Conservation (phyloP, 2,329 filamentous ascomycete genomes). For the Emydomyces testavorans region DNA sequence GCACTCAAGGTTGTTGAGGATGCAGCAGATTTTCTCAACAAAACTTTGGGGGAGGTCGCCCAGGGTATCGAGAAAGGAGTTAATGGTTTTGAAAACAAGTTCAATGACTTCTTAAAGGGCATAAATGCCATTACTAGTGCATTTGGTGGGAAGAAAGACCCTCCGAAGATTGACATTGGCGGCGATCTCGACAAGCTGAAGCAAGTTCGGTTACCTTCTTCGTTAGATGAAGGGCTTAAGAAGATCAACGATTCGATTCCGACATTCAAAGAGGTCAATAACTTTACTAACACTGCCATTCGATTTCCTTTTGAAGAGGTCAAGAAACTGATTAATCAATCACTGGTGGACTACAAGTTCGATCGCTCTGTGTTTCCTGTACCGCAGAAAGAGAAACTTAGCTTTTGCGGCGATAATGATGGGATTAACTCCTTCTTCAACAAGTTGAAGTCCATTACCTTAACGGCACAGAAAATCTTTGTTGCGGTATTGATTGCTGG, state of each 20-base stretch:
- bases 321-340: slow-evolving; percentile 58
- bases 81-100: slow-evolving; percentile 42
- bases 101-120: slow-evolving; percentile 41
- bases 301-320: slow-evolving; percentile 70
- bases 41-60: slow-evolving; percentile 38
- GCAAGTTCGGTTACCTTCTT: slow-evolving; percentile 55
- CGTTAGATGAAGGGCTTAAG: slow-evolving; percentile 56
- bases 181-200: slow-evolving; percentile 55
- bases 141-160: slow-evolving; percentile 32
- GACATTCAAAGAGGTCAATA: slow-evolving; percentile 70
- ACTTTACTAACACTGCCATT: slow-evolving; percentile 65
- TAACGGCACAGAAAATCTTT: slow-evolving; percentile 60
- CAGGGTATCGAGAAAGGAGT: slow-evolving; percentile 35
- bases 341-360: slow-evolving; percentile 63
- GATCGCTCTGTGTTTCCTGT: slow-evolving; percentile 68
- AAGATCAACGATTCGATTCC: slow-evolving; percentile 70
- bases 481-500: slow-evolving; percentile 60
- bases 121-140: slow-evolving; percentile 48
- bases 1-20: slow-evolving; percentile 52
- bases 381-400: slow-evolving; percentile 67
- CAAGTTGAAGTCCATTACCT: slow-evolving; percentile 54
- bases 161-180: slow-evolving; percentile 54
- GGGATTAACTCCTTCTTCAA: slow-evolving; percentile 76
- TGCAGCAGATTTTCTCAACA: slow-evolving; percentile 50
- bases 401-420: slow-evolving; percentile 79